A percentile compares a stretch with the other conserved stretches of the same genome.
phyloP scores from a whole-genome alignment of 805 yeast genomes.

The Spathaspora hagerdaliae region DNA sequence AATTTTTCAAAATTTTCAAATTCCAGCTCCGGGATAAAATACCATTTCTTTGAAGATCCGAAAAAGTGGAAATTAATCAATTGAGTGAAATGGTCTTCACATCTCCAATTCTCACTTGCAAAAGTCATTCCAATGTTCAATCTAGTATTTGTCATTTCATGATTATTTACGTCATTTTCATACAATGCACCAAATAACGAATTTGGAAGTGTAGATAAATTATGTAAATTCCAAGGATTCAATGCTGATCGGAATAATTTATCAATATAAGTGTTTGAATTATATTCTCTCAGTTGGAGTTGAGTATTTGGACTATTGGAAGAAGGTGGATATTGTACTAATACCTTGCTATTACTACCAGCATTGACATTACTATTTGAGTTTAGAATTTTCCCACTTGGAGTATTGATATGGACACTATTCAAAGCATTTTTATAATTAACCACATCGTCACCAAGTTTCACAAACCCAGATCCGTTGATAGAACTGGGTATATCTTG shows the following conservation, averaged over 20 bases:
- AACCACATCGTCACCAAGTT: slow-evolving; percentile 24
- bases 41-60: slow-evolving; percentile 59
- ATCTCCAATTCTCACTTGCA: slow-evolving; percentile 52
- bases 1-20: slow-evolving; percentile 48
- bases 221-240: slow-evolving; percentile 57
- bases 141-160: slow-evolving; percentile 40
- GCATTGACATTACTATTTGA: not conserved
- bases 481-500: slow-evolving; percentile 21
- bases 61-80: slow-evolving; percentile 48
- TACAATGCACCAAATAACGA: slow-evolving; percentile 44
- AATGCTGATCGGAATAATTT: slow-evolving; percentile 18
- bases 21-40: slow-evolving; percentile 56
- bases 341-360: not conserved
- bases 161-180: slow-evolving; percentile 41
- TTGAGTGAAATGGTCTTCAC: slow-evolving; percentile 60
- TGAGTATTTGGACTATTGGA: not conserved
- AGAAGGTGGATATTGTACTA: not conserved
- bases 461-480: slow-evolving; percentile 34
- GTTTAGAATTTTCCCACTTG: not conserved
- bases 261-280: slow-evolving; percentile 16
- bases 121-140: slow-evolving; percentile 51
- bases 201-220: slow-evolving; percentile 46
- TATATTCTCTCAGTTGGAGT: slow-evolving; percentile 12
- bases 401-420: slow-evolving; percentile 13
- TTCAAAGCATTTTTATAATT: slow-evolving; percentile 20